Percentiles rank a stretch among this genome's conserved stretches.
These are phyloP conservation scores for Globisporangium abappressorium DNA, from an alignment of 352 stramenopile species.

Conservation along the genomic window DNA sequence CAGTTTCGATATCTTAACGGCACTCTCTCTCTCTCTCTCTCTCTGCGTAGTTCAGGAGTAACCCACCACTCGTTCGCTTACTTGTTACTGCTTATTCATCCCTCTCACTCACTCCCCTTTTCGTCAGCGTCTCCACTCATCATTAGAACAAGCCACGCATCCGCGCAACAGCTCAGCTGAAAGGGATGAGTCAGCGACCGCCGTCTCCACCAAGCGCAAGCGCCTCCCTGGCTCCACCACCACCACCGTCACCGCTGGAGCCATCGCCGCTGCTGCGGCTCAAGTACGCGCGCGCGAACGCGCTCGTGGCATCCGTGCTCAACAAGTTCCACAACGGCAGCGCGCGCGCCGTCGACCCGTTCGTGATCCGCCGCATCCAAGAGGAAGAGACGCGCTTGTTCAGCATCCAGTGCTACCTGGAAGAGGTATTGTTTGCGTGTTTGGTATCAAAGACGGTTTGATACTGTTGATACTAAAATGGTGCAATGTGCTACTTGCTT, in stretches of 20 bases:
- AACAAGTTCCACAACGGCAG: slow-evolving; percentile 82
- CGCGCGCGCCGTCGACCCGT: slow-evolving; percentile 55
- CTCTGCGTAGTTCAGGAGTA: background rate
- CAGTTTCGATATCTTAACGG: slow-evolving; percentile 2
- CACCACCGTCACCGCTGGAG: background rate
- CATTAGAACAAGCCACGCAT: background rate
- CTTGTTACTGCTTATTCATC: background rate
- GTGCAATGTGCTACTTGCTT: background rate
- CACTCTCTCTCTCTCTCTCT: too few relatives aligned
- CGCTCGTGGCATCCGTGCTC: slow-evolving; percentile 50
- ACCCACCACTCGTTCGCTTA: background rate
- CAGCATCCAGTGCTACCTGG: slow-evolving; percentile 70
- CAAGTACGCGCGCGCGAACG: slow-evolving; percentile 50
- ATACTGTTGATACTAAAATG: background rate
- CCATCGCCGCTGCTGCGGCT: slow-evolving; percentile 13
- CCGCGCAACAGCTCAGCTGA: background rate
- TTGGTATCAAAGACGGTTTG: background rate
- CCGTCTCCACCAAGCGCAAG: background rate
- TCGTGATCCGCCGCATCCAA: slow-evolving; percentile 53
- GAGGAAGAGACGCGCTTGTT: slow-evolving; percentile 52
- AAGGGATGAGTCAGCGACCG: background rate
- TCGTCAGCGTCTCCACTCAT: background rate
- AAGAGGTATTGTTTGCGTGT: slow-evolving; percentile 40
- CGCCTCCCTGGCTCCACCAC: background rate
- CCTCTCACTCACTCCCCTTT: slow-evolving; percentile 1